Base-by-base conservation (phyloP, 768 basidiomycete genomes). In the Chalciporus chontae region DNA sequence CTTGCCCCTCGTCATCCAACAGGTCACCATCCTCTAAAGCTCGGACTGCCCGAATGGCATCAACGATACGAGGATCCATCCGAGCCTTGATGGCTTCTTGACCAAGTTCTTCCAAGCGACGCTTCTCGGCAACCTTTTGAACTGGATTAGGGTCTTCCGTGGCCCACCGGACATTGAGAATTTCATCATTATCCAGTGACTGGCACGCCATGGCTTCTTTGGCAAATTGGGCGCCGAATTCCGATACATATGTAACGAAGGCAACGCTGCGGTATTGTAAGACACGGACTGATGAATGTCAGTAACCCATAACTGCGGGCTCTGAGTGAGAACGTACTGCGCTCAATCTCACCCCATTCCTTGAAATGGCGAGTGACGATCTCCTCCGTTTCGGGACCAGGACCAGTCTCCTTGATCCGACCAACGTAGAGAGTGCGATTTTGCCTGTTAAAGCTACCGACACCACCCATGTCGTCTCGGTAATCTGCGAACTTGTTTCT, bases 131-230 rank as follows among this genome's bases (percentile, higher is more conserved):
- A 8, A 87, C 83, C 60, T 94, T 94, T 54, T 87, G 84, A 0
- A 82, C 83, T 1, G 95, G 96, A 66, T 99, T 99, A 1, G 96
- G 96, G 66, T 99, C 96, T 64, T 96, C 95, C 0, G 95, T 98
- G 31, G 96, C 96, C 96, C 96, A 99, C 42, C 95, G 86, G 45
- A 98, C 94, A 69, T 99, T 99, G 52, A 98, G 78, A 53, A 97
- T 94, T 63, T 99, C 96, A 65, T 96, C 94, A 60, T 92, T 89
- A 65, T 98, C 96, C 55, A 98, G 77, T 15, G 90, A 94, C 69
- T 99, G 96, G 69, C 94, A 94, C 14, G 95, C 92, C 96, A 99
- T 99, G 1, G 95, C 83, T 68, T 99, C 96, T 66, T 96, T 96
- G 15, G 96, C 96, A 65, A 99, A 99, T 62, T 94, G 90, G 4